Evolutionary conservation across 2,329 filamentous ascomycete genomes (phyloP).

Genomic region (Zymoseptoria tritici): DNA sequence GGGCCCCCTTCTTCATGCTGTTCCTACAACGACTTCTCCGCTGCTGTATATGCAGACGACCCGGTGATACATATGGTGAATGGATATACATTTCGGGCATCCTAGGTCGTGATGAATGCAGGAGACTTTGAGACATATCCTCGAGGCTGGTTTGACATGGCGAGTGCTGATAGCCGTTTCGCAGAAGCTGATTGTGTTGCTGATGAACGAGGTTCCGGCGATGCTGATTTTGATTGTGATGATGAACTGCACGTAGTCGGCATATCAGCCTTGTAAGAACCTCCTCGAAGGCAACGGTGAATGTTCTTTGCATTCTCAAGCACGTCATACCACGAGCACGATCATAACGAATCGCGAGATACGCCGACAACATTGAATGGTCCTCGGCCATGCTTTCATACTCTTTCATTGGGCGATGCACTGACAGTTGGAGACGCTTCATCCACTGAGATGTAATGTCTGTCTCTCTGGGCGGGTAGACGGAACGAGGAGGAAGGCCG

Average conservation of each 20-base stretch:
- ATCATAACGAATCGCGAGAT: neutral
- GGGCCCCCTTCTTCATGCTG: too few species aligned
- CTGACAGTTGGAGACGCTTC: neutral
- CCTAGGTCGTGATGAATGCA: slow-evolving; percentile 10
- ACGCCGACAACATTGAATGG: neutral
- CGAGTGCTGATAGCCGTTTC: neutral
- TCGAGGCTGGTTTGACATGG: slow-evolving; percentile 3
- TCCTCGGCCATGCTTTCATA: neutral
- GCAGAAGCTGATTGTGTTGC: neutral
- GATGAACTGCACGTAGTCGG: neutral
- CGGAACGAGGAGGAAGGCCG: too few species aligned
- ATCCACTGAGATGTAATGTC: too few species aligned
- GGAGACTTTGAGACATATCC: slow-evolving; percentile 12
- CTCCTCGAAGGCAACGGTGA: neutral
- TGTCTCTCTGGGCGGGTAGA: too few species aligned
- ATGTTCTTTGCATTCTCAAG: neutral
- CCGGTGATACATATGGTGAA: too few species aligned
- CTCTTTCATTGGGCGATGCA: neutral
- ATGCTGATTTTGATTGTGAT: neutral
- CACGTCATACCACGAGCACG: neutral
- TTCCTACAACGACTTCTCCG: too few species aligned
- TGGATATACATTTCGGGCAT: slow-evolving; percentile 9
- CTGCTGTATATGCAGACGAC: too few species aligned
- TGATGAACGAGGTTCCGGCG: neutral
- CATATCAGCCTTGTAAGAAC: neutral